Evolutionary conservation across 1,284 basidiomycete genomes (phyloP).

Genomic region (Agroathelia rolfsii): DNA sequence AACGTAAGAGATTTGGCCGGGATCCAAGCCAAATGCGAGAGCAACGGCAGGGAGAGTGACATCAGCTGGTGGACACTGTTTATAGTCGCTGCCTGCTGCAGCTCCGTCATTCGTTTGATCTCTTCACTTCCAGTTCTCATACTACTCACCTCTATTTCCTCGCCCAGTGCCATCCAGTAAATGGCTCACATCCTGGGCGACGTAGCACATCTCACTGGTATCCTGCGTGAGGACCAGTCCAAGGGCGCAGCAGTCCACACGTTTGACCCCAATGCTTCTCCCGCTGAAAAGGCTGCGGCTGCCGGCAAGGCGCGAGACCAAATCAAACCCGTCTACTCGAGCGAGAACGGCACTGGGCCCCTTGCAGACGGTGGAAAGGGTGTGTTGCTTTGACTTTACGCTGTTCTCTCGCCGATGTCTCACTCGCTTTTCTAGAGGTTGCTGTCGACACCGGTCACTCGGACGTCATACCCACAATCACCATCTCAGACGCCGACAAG

Average conservation of each 20-base stretch:
- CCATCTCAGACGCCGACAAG: slow-evolving; percentile 55
- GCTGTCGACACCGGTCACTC: slow-evolving; percentile 42
- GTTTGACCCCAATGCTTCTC: slow-evolving; percentile 69
- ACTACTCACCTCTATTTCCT: neutral
- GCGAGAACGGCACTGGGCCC: slow-evolving; percentile 22
- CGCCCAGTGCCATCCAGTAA: slow-evolving; percentile 3
- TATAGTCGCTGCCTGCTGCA: too few species aligned
- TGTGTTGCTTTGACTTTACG: slow-evolving; percentile 14
- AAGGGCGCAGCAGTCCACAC: slow-evolving; percentile 50
- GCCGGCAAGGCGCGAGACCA: slow-evolving; percentile 46
- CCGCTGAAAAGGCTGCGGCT: slow-evolving; percentile 65
- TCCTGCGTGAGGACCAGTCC: slow-evolving; percentile 24
- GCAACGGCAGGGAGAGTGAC: too few species aligned
- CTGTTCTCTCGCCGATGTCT: slow-evolving; percentile 6
- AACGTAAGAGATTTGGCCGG: too few species aligned
- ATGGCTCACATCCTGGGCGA: slow-evolving; percentile 5
- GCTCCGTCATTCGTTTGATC: too few species aligned
- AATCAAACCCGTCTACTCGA: slow-evolving; percentile 34
- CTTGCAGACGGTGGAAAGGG: slow-evolving; percentile 32
- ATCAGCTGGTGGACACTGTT: too few species aligned
- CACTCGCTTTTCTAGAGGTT: slow-evolving; percentile 44
- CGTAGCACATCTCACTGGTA: slow-evolving; percentile 21
- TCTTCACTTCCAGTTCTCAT: too few species aligned
- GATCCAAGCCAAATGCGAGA: too few species aligned
- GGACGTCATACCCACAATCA: slow-evolving; percentile 60